Evolutionary conservation across 1,284 basidiomycete genomes (phyloP).

Genomic region (Uromyces viciae-fabae): DNA sequence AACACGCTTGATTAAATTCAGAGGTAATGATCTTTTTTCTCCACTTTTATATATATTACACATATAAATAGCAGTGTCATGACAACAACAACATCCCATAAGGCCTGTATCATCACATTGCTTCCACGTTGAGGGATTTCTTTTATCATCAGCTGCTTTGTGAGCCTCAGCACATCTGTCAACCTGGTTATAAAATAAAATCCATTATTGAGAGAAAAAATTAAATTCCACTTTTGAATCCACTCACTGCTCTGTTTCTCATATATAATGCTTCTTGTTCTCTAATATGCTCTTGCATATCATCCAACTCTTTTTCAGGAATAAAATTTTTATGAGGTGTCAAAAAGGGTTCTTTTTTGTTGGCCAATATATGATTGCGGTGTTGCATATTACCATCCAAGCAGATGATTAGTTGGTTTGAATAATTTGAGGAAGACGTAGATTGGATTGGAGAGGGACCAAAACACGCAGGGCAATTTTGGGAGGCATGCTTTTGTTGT

Average conservation of each 20-base stretch:
- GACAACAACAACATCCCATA: neutral
- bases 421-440: neutral
- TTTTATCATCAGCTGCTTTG: conserved; percentile 4
- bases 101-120: conserved; percentile 21
- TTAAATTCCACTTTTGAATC: too few relatives aligned
- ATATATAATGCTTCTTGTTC: too few relatives aligned
- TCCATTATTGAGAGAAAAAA: neutral
- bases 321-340: too few relatives aligned
- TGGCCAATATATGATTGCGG: too few relatives aligned
- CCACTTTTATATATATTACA: conserved; percentile 22
- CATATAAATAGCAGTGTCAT: neutral
- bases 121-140: neutral
- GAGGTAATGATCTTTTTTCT: neutral
- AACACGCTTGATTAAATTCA: neutral
- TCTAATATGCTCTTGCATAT: too few relatives aligned
- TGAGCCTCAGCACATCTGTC: neutral
- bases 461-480: neutral
- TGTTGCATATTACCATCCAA: too few relatives aligned
- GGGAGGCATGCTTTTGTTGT: neutral
- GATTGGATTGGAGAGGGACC: neutral
- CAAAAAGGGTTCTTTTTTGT: too few relatives aligned
- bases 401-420: too few relatives aligned
- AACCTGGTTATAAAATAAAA: neutral
- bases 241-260: too few relatives aligned
- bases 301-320: too few relatives aligned